These are phyloP conservation scores for Cordyceps javanica DNA, from an alignment of 2,329 filamentous ascomycete genomes.

Conservation along the genomic window DNA sequence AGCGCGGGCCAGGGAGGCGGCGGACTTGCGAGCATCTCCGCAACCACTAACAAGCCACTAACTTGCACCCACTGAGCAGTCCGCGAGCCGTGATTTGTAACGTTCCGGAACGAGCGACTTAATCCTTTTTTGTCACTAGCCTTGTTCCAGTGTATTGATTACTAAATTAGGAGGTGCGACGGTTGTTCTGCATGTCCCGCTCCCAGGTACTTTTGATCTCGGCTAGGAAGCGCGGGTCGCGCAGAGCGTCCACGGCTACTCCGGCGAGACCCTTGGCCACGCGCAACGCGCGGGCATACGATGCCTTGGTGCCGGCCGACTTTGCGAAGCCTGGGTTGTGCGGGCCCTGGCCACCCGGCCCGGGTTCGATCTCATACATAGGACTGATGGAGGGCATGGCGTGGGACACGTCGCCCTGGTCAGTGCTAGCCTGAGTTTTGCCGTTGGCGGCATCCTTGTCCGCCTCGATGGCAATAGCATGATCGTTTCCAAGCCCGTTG, in stretches of 20 bases:
- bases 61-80: background rate
- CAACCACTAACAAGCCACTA: background rate
- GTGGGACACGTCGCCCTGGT: slow-evolving; percentile 54
- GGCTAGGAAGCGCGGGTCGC: slow-evolving; percentile 33
- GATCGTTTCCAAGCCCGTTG: slow-evolving; percentile 28
- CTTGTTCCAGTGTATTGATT: background rate
- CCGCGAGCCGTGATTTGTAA: background rate
- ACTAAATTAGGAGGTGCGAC: background rate
- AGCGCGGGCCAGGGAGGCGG: background rate
- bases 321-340: slow-evolving; percentile 48
- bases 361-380: slow-evolving; percentile 41
- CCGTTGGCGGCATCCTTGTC: slow-evolving; percentile 36
- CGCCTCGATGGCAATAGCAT: slow-evolving; percentile 27
- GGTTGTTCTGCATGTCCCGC: slow-evolving; percentile 10
- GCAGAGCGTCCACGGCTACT: slow-evolving; percentile 41
- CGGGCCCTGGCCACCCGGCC: slow-evolving; percentile 35
- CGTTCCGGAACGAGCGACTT: background rate
- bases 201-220: slow-evolving; percentile 27
- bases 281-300: slow-evolving; percentile 39
- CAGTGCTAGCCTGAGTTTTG: slow-evolving; percentile 47
- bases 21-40: slow-evolving; percentile 6
- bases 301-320: slow-evolving; percentile 41
- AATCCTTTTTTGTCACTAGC: background rate
- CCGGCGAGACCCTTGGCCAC: slow-evolving; percentile 44
- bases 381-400: slow-evolving; percentile 49